Evolutionary conservation across 1,284 basidiomycete species (phyloP).

Genomic region (Phlebopus sp.): DNA sequence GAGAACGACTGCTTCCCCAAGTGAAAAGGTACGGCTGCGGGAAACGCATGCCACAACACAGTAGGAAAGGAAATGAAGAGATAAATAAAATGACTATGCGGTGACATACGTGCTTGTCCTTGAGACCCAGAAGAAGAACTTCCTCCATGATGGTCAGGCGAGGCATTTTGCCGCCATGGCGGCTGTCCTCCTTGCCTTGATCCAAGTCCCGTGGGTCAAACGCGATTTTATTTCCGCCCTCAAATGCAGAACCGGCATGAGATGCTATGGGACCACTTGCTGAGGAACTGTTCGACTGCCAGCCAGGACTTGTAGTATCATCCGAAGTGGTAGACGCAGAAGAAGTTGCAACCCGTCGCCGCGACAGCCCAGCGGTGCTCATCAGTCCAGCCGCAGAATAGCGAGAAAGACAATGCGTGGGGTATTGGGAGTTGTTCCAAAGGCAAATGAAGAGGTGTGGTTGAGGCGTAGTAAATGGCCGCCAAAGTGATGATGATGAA

Average conservation of each 20-base stretch:
- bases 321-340: constrained; percentile 33
- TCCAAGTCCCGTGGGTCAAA: constrained; percentile 92
- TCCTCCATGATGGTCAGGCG: constrained; percentile 96
- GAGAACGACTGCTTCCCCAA: background rate
- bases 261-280: constrained; percentile 30
- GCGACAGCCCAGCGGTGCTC: constrained; percentile 48
- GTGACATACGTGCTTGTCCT: constrained; percentile 78
- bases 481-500: constrained; percentile 7
- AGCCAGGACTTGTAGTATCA: constrained; percentile 32
- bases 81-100: background rate
- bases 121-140: constrained; percentile 86
- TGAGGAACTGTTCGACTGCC: constrained; percentile 32
- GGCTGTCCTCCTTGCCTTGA: constrained; percentile 68
- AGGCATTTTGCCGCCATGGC: constrained; percentile 72
- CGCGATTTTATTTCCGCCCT: constrained; percentile 83
- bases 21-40: constrained; percentile 14
- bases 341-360: constrained; percentile 48
- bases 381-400: constrained; percentile 32
- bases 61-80: constrained; percentile 2
- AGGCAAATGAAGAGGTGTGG: constrained; percentile 2
- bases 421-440: background rate
- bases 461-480: constrained; percentile 2
- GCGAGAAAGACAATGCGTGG: constrained; percentile 2
- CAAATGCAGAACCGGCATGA: constrained; percentile 78
- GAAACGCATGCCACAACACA: constrained; percentile 6